Evolutionary conservation across 163 green algal species (phyloP), one percentile per base, ranked within the genome.

Genomic region (Volvox carteri): DNA sequence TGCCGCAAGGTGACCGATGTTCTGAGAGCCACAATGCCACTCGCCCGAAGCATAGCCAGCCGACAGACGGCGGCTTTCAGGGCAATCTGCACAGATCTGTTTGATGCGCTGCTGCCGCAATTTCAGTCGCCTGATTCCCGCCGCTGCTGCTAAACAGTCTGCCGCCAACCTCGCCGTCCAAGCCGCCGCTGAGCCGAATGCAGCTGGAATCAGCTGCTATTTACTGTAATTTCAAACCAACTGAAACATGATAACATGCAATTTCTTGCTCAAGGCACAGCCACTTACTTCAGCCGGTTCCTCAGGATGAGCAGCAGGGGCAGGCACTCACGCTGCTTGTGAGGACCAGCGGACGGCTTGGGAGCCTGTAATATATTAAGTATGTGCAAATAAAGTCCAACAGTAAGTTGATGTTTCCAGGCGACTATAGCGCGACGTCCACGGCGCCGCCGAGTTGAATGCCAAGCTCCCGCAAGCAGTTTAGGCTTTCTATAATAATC

Each of bases 261-360:
- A n/a, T n/a, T n/a, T n/a, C n/a, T n/a, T n/a, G n/a, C n/a, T n/a
- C n/a, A n/a, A n/a, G 25, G 54, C 54, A 4, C 28, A 52, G 35
- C 6, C 9, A 92, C 95, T 92, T 88, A 98, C 98, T 99, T 99
- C 60, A 99, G 97, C 35, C 98, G 91, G 95, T 99, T 99, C 50
- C 98, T 94, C 92, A 99, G 94, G 90, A 99, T 95, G 50, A 99
- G 93, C 86, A 98, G 95, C 74, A 99, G 94, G 18, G 98, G 98
- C 80, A 99, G 93, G 96, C 98, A 99, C 93, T 99, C 98, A 68
- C 98, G 96, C 85, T 96, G 93, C 96, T 99, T 99, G 97, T 99
- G 98, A 16, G 98, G 98, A 84, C 98, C 98, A 44, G 96, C 86
- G 70, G 95, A 98, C 39, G 98, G 97, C 97, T 99, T 99, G 90